Percentiles rank a stretch among this genome's conserved stretches.
Conservation (phyloP, 2,329 filamentous ascomycete genomes). For the Pyrenophora tritici-repentis region DNA sequence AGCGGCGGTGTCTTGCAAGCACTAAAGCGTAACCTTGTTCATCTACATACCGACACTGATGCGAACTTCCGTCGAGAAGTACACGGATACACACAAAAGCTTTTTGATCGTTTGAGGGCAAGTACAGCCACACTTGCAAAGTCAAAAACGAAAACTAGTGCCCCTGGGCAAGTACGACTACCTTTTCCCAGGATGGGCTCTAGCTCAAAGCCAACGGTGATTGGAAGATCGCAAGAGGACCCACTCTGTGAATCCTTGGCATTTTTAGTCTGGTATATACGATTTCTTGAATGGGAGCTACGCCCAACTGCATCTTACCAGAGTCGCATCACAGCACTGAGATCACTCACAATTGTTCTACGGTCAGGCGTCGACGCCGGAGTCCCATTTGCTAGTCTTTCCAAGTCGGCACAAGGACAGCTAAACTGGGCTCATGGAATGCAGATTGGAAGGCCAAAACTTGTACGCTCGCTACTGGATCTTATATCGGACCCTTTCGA, state of each 20-base stretch:
- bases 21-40: slow-evolving; percentile 67
- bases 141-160: slow-evolving; percentile 11
- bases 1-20: slow-evolving; percentile 64
- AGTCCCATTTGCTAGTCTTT: slow-evolving; percentile 46
- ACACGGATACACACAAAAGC: slow-evolving; percentile 72
- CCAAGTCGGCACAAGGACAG: slow-evolving; percentile 56
- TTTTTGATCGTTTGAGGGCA: slow-evolving; percentile 70
- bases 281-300: slow-evolving; percentile 74
- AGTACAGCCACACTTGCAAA: slow-evolving; percentile 42
- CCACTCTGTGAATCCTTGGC: slow-evolving; percentile 57
- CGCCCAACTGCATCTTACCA: slow-evolving; percentile 86
- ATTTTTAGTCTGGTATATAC: slow-evolving; percentile 76
- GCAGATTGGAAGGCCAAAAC: slow-evolving; percentile 47
- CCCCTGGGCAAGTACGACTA: slow-evolving; percentile 11
- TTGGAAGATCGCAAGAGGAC: slow-evolving; percentile 10
- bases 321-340: slow-evolving; percentile 80
- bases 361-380: slow-evolving; percentile 67
- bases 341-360: slow-evolving; percentile 69
- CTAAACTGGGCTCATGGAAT: slow-evolving; percentile 57
- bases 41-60: slow-evolving; percentile 82
- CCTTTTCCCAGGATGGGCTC: slow-evolving; percentile 24
- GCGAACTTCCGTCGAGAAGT: slow-evolving; percentile 85
- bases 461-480: slow-evolving; percentile 72
- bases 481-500: slow-evolving; percentile 89
- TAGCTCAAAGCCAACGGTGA: background rate